Evolutionary conservation across 805 yeast genomes (phyloP).

Genomic region (Hemisphaericaspora nanyangensis): DNA sequence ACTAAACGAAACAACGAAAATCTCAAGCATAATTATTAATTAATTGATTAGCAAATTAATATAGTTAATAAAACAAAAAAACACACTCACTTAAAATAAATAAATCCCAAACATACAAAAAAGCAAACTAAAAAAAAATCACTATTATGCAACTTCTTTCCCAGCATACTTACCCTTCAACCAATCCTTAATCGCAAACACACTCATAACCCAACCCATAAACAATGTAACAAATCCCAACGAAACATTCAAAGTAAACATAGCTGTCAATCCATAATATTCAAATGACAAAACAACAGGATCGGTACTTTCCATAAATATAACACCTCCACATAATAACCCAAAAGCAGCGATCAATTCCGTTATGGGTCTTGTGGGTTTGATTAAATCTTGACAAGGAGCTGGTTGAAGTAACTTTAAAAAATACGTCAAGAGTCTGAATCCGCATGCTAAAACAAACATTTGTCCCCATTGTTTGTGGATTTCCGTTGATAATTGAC

Average conservation of each 20-base stretch:
- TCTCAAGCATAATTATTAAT: too few species aligned
- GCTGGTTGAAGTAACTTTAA: constrained; percentile 46
- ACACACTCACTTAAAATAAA: background rate
- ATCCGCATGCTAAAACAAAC: constrained; percentile 75
- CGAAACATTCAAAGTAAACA: constrained; percentile 87
- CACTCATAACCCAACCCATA: constrained; percentile 84
- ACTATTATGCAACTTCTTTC: background rate
- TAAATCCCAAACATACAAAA: background rate
- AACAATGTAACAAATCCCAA: constrained; percentile 74
- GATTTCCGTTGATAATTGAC: constrained; percentile 68
- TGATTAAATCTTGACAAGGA: constrained; percentile 24
- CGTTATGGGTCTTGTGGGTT: constrained; percentile 67
- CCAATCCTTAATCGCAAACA: constrained; percentile 61
- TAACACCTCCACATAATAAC: constrained; percentile 80
- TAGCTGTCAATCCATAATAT: constrained; percentile 68
- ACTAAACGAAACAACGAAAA: background rate
- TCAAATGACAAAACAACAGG: constrained; percentile 77
- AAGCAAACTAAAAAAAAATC: background rate
- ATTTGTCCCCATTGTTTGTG: constrained; percentile 93
- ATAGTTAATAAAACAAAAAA: too few species aligned
- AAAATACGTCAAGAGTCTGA: constrained; percentile 64
- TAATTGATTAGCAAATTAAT: too few species aligned
- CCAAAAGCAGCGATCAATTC: constrained; percentile 79
- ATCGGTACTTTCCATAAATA: constrained; percentile 89
- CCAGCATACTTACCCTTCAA: constrained; percentile 6